These are phyloP conservation scores for Withania somnifera DNA, from an alignment of 305 asterid genomes.

Conservation along the genomic window DNA sequence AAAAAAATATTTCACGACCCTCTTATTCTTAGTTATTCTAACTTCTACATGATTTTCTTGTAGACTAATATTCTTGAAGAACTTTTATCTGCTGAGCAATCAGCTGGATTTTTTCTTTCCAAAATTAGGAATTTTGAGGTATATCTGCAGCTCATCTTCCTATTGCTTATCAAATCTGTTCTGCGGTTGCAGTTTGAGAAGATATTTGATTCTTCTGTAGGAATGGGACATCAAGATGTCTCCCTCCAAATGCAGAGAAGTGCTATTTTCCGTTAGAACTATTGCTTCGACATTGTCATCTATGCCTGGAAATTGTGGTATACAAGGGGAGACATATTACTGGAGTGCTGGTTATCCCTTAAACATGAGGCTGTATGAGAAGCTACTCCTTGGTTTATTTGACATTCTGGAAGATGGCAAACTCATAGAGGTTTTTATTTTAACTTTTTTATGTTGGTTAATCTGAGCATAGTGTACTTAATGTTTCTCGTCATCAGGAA, in stretches of 20 bases:
- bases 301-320: constrained; percentile 59
- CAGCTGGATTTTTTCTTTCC: constrained; percentile 40
- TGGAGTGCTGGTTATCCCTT: constrained; percentile 80
- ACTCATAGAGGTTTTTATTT: constrained; percentile 63
- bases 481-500: constrained; percentile 43
- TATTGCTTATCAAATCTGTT: constrained; percentile 6
- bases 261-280: constrained; percentile 53
- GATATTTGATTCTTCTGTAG: constrained; percentile 30
- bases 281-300: constrained; percentile 51
- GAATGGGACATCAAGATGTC: constrained; percentile 85
- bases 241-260: constrained; percentile 61
- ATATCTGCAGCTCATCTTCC: constrained; percentile 10
- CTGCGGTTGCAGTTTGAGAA: constrained; percentile 9
- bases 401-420: constrained; percentile 90
- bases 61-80: constrained; percentile 90
- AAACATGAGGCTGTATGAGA: constrained; percentile 75
- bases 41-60: constrained; percentile 16
- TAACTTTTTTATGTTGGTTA: constrained; percentile 3
- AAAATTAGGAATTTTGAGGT: constrained; percentile 72
- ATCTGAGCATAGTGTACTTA: not conserved
- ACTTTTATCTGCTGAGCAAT: constrained; percentile 45
- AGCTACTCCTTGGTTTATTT: constrained; percentile 73
- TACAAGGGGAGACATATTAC: constrained; percentile 77
- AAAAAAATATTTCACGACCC: not conserved
- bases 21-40: constrained; percentile 16